A percentile compares a stretch with the other conserved stretches of the same genome.
These are phyloP conservation scores for Scheffersomyces amazonensis DNA, from an alignment of 805 yeast genomes.

Conservation along the genomic window DNA sequence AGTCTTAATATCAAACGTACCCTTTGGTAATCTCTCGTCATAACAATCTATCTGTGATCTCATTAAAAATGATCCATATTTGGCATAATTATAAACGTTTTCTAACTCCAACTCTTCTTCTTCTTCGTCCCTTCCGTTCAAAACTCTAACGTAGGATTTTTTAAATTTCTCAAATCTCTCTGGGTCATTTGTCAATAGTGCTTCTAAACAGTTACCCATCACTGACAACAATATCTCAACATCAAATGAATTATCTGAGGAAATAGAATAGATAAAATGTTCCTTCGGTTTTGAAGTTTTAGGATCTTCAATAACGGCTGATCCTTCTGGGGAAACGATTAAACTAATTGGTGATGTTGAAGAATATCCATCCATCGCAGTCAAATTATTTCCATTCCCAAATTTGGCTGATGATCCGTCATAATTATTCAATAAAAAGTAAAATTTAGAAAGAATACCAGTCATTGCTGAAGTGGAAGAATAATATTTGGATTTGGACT, in stretches of 20 bases:
- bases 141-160: constrained; percentile 13
- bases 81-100: constrained; percentile 67
- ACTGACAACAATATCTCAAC: constrained; percentile 65
- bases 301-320: constrained; percentile 15
- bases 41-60: constrained; percentile 89
- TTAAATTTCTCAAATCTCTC: constrained; percentile 44
- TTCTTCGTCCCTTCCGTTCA: not conserved
- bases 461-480: constrained; percentile 93
- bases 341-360: constrained; percentile 42
- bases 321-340: constrained; percentile 50
- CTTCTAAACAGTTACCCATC: constrained; percentile 79
- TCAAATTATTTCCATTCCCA: constrained; percentile 24
- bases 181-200: constrained; percentile 61
- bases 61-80: constrained; percentile 65
- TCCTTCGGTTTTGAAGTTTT: too few species aligned
- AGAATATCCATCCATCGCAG: constrained; percentile 47
- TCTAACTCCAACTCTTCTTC: constrained; percentile 10
- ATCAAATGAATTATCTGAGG: constrained; percentile 65
- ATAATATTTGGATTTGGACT: constrained; percentile 41
- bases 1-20: constrained; percentile 88
- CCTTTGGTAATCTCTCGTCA: constrained; percentile 75
- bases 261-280: constrained; percentile 61
- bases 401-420: constrained; percentile 10
- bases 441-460: constrained; percentile 67
- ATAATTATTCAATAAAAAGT: constrained; percentile 57